phyloP scores from a whole-genome alignment of 257 asterid genomes.

The Forsythia viridissima region DNA sequence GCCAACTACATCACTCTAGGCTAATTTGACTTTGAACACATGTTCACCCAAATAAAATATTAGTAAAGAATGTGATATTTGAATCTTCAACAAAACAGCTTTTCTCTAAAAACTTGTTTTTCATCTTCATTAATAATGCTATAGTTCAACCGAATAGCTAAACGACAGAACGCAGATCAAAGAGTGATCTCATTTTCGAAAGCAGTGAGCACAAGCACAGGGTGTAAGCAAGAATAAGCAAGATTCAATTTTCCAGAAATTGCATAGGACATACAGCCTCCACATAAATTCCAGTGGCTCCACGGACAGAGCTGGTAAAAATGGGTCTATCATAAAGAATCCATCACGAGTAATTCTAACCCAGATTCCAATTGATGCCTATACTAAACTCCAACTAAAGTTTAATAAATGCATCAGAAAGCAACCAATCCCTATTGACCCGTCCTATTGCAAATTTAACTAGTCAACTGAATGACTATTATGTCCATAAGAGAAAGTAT shows the following conservation, averaged over 20 bases:
- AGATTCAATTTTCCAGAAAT: background rate
- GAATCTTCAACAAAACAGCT: background rate
- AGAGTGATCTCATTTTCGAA: background rate
- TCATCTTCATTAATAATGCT: conserved; percentile 2
- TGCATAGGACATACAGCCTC: too few relatives aligned
- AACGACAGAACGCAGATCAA: conserved; percentile 15
- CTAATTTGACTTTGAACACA: background rate
- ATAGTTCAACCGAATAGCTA: background rate
- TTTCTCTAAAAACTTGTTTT: background rate
- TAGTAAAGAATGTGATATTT: background rate
- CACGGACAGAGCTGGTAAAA: too few relatives aligned
- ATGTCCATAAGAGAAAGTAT: too few relatives aligned
- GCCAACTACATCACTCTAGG: background rate
- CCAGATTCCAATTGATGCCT: conserved; percentile 8
- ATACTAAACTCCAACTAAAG: background rate
- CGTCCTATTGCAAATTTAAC: background rate
- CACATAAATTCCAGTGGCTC: too few relatives aligned
- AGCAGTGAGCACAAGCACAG: conserved; percentile 19
- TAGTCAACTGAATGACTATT: conserved; percentile 12
- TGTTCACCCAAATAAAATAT: conserved; percentile 12
- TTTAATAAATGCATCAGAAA: conserved; percentile 4
- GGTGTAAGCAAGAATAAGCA: background rate
- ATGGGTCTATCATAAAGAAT: too few relatives aligned
- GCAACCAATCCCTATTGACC: background rate
- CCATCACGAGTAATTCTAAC: background rate